These are phyloP conservation scores for Achaetomium macrosporum DNA, from an alignment of 2,329 filamentous ascomycete species.

Conservation along the genomic window DNA sequence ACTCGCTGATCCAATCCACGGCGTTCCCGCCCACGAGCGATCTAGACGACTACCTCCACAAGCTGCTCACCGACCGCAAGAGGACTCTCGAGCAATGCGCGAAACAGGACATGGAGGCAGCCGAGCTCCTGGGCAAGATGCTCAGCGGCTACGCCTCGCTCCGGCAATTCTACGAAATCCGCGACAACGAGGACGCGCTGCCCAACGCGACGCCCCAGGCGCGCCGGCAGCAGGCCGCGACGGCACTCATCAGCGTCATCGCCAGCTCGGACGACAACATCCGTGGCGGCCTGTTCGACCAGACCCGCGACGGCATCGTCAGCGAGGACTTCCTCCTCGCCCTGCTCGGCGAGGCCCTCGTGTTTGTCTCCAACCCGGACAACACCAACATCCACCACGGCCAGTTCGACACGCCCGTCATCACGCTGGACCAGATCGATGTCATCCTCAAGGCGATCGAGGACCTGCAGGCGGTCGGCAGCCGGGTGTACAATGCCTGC, in stretches of 20 bases:
- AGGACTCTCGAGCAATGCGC: slow-evolving; percentile 66
- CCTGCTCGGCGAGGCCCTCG: slow-evolving; percentile 75
- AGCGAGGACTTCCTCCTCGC: slow-evolving; percentile 82
- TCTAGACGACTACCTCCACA: slow-evolving; percentile 65
- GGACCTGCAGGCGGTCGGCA: slow-evolving; percentile 67
- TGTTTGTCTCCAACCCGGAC: slow-evolving; percentile 55
- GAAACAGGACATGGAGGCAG: slow-evolving; percentile 71
- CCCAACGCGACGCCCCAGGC: slow-evolving; percentile 47
- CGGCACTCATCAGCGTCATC: slow-evolving; percentile 75
- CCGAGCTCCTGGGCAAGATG: slow-evolving; percentile 74
- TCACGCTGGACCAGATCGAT: slow-evolving; percentile 68
- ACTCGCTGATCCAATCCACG: slow-evolving; percentile 78
- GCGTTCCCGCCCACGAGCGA: slow-evolving; percentile 67
- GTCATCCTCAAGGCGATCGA: slow-evolving; percentile 70
- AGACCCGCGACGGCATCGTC: slow-evolving; percentile 72
- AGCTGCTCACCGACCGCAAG: slow-evolving; percentile 66
- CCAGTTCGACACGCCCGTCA: slow-evolving; percentile 43
- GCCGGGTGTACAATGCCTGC: slow-evolving; percentile 66
- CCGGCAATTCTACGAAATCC: slow-evolving; percentile 82
- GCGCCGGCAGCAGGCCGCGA: slow-evolving; percentile 65
- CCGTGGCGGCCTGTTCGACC: slow-evolving; percentile 82
- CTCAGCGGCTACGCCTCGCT: slow-evolving; percentile 90
- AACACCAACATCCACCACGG: slow-evolving; percentile 20
- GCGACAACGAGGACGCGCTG: slow-evolving; percentile 48
- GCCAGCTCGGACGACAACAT: slow-evolving; percentile 85